A percentile compares a stretch with the other conserved stretches of the same genome.
These are phyloP conservation scores for Aureobasidium sp. DNA, from an alignment of 2,329 filamentous ascomycete species.

Conservation along the genomic window DNA sequence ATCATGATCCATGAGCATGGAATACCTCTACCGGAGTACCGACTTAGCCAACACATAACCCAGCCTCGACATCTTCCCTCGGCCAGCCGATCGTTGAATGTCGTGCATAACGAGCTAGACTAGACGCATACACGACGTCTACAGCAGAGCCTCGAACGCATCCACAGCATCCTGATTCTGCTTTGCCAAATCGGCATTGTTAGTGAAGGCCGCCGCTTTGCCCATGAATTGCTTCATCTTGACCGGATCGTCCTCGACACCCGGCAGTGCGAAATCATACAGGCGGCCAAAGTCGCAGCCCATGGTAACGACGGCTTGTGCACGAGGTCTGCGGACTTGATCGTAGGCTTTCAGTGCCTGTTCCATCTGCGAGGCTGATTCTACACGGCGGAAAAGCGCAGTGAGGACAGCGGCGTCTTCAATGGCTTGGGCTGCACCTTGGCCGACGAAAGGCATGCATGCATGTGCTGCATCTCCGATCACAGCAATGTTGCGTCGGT, in stretches of 20 bases:
- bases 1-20: not conserved
- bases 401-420: constrained; percentile 30
- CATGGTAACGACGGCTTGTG: constrained; percentile 24
- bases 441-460: constrained; percentile 26
- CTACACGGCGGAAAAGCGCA: constrained; percentile 20
- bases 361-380: constrained; percentile 6
- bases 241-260: constrained; percentile 22
- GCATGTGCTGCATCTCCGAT: constrained; percentile 34
- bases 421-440: constrained; percentile 30
- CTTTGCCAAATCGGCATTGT: constrained; percentile 22
- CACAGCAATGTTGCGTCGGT: constrained; percentile 22
- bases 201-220: constrained; percentile 24
- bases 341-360: constrained; percentile 23
- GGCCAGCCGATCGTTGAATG: not conserved
- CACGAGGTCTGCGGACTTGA: constrained; percentile 20
- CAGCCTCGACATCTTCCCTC: not conserved
- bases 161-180: constrained; percentile 24
- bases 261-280: constrained; percentile 23
- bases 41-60: not conserved
- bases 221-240: constrained; percentile 25
- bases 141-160: constrained; percentile 17
- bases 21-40: not conserved
- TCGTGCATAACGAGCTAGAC: not conserved
- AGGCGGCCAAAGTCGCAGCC: constrained; percentile 23
- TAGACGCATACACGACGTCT: not conserved